phyloP scores from a whole-genome alignment of 2,329 filamentous ascomycete species.

The Sporothrix inflata region DNA sequence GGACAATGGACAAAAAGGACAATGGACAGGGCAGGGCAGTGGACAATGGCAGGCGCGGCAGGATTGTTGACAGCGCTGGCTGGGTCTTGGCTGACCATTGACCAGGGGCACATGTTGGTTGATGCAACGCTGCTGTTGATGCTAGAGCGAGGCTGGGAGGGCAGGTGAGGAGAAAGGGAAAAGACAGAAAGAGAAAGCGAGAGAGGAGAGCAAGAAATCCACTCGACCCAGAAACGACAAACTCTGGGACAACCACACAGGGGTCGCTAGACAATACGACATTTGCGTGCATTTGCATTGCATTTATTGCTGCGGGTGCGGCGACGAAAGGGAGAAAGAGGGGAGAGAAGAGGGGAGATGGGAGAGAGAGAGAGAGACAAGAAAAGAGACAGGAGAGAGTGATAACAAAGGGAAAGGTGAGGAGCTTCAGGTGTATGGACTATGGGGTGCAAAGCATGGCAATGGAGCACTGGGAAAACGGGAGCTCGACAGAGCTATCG shows the following conservation, averaged over 20 bases:
- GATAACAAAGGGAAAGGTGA: too few relatives aligned
- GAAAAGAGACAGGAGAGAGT: not conserved
- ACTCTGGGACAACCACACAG: not conserved
- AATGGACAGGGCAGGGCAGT: not conserved
- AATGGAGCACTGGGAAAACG: not conserved
- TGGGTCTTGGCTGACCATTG: not conserved
- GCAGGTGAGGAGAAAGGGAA: not conserved
- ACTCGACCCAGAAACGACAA: not conserved
- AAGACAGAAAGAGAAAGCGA: not conserved
- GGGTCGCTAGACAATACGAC: not conserved
- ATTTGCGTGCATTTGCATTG: not conserved
- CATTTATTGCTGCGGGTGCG: conserved; percentile 10
- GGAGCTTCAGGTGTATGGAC: too few relatives aligned
- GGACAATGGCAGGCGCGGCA: too few relatives aligned
- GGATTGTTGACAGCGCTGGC: not conserved
- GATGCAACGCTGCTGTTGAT: conserved; percentile 4
- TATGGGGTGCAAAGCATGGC: not conserved
- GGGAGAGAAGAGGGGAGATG: not conserved
- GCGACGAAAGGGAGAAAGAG: not conserved
- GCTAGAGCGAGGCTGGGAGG: not conserved
- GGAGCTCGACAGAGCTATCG: not conserved
- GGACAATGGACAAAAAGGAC: not conserved
- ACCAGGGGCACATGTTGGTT: not conserved
- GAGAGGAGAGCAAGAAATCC: not conserved
- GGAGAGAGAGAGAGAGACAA: not conserved